Evolutionary conservation across 176 grass and related monocot species (phyloP), one percentile per base, ranked within the genome.

Genomic region (Triticum turgidum): DNA sequence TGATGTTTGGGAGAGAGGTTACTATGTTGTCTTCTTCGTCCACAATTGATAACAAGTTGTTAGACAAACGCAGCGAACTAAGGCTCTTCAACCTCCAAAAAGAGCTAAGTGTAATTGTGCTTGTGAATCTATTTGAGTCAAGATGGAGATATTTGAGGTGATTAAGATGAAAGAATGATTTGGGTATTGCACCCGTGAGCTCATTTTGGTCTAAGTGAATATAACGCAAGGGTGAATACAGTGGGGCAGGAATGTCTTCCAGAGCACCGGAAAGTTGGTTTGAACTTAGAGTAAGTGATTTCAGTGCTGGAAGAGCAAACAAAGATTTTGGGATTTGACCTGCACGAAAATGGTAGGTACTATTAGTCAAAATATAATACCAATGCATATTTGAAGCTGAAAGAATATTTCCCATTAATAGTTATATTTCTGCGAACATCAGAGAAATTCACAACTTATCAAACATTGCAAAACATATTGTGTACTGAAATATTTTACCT

Each of bases 251-350:
- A 82, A 82, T 58, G 2, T 88, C 41, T n/a, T 37, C 56, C 3
- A 84, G 33, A 11, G 80, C 20, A 47, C 86, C 86, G 4, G 4
- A 47, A 83, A 88, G 71, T 12, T 76, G 13, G 29, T 77, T 88
- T 0, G 2, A 2, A 14, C 45, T 49, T 22, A 0, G 0, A 41
- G 2, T 0, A 0, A 88, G 11, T 1, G 0, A 0, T 41, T 88
- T 5, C 0, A 88, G 21, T 4, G 5, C 44, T 29, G 33, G 80
- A 91, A 73, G 80, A 65, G 37, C 4, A 17, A 84, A 66, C 71
- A 70, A 7, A 12, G n/a, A 84, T 56, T 34, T 25, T 30, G 42
- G 71, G 32, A 91, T 42, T 29, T 69, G 9, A 7, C 74, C 86
- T 84, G 78, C 89, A 86, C 25, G 4, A 14, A 49, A 49, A 49